A percentile compares a stretch with the other conserved stretches of the same genome.
phyloP scores from a whole-genome alignment of 257 asterid genomes.

The Nicotiana tomentosiformis region DNA sequence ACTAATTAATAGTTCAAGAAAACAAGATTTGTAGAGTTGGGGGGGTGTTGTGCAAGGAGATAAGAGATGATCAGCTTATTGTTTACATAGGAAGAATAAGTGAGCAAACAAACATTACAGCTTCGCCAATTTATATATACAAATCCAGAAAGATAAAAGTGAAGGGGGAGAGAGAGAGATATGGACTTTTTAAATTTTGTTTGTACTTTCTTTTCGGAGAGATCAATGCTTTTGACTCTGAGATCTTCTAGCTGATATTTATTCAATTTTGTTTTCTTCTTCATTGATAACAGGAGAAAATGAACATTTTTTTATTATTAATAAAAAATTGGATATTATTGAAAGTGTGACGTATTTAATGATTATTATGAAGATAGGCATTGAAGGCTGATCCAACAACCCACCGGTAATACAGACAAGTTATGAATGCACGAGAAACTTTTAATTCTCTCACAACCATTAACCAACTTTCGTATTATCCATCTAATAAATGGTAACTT shows the following conservation, averaged over 20 bases:
- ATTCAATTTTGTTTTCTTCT: background rate
- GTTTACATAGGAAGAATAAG: background rate
- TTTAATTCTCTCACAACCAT: background rate
- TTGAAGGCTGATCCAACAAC: conserved; percentile 49
- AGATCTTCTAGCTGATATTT: background rate
- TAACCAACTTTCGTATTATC: background rate
- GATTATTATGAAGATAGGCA: conserved; percentile 15
- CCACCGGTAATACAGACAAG: conserved; percentile 35
- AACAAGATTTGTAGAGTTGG: background rate
- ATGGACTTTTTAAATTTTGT: conserved; percentile 3
- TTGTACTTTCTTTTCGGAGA: conserved; percentile 11
- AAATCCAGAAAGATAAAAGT: background rate
- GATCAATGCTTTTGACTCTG: conserved; percentile 31
- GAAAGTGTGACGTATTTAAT: background rate
- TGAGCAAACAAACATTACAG: background rate
- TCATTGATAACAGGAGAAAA: conserved; percentile 17
- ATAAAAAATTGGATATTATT: background rate
- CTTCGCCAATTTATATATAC: background rate
- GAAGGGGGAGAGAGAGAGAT: background rate
- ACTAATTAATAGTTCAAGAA: background rate
- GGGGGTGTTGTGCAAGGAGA: background rate
- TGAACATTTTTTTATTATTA: background rate
- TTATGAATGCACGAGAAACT: background rate
- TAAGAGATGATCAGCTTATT: background rate
- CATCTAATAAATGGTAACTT: background rate